Evolutionary conservation across 148 eudicot species (phyloP).

Genomic region (Simmondsia chinensis): DNA sequence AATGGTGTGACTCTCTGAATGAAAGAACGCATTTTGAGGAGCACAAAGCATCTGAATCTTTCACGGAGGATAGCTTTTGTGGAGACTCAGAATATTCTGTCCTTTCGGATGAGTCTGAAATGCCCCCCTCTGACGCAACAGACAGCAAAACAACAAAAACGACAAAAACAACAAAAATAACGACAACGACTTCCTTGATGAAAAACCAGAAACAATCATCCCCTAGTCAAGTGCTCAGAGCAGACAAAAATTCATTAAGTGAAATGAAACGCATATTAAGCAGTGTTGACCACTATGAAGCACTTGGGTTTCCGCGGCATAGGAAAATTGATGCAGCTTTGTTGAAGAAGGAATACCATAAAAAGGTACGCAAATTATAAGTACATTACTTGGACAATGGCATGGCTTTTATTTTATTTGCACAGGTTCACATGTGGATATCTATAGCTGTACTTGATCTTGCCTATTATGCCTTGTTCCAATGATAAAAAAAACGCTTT

Average conservation of each 20-base stretch:
- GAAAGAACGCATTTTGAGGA: conserved; percentile 74
- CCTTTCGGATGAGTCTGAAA: conserved; percentile 61
- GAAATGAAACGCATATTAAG: conserved; percentile 84
- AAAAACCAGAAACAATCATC: conserved; percentile 45
- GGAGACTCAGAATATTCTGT: conserved; percentile 48
- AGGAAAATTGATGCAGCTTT: conserved; percentile 55
- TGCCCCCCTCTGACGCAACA: conserved; percentile 39
- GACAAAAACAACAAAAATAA: conserved; percentile 2
- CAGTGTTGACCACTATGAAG: conserved; percentile 78
- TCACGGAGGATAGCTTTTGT: conserved; percentile 60
- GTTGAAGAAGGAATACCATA: conserved; percentile 89
- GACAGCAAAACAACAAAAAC: conserved; percentile 32
- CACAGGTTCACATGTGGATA: not conserved
- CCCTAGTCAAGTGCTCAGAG: conserved; percentile 51
- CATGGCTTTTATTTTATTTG: not conserved
- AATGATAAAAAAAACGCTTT: too few species aligned
- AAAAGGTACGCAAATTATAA: conserved; percentile 39
- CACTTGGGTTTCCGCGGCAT: conserved; percentile 69
- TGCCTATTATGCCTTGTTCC: too few species aligned
- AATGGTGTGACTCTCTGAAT: conserved; percentile 83
- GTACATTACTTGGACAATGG: not conserved
- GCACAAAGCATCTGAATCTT: conserved; percentile 51
- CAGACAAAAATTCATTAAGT: conserved; percentile 45
- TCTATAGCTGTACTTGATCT: too few species aligned
- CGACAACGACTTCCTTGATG: conserved; percentile 21